Evolutionary conservation across 2,329 filamentous ascomycete genomes (phyloP).

Genomic region (Penicillium sp.): DNA sequence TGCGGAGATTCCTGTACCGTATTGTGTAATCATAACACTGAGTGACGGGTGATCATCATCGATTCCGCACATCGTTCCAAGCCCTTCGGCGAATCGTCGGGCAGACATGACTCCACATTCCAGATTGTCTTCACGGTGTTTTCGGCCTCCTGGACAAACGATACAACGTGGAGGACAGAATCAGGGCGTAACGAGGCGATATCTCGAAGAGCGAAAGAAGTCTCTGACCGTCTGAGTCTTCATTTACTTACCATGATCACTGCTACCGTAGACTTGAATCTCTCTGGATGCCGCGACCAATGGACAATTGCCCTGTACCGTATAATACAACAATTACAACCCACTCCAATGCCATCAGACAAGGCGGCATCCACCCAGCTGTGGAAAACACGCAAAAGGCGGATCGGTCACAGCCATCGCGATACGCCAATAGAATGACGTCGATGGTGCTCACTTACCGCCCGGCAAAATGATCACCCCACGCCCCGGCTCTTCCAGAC

Average conservation of each 20-base stretch:
- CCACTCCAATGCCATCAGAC: no score
- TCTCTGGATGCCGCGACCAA: background rate
- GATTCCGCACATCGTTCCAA: background rate
- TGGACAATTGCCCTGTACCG: background rate
- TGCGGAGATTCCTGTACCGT: no score
- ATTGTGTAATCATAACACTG: background rate
- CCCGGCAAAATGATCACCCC: conserved; percentile 17
- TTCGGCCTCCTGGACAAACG: no score
- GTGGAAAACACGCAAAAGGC: background rate
- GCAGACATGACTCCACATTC: background rate
- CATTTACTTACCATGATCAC: no score
- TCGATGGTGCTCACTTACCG: conserved; percentile 10
- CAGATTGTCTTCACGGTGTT: no score
- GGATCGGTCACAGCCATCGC: background rate
- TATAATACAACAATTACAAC: background rate
- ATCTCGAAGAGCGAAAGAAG: no score
- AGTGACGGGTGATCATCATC: conserved; percentile 1
- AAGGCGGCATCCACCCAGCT: no score
- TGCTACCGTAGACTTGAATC: background rate
- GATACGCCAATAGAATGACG: conserved; percentile 11
- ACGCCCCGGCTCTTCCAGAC: conserved; percentile 6
- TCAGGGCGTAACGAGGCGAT: no score
- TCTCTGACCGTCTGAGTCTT: no score
- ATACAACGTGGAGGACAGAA: no score
- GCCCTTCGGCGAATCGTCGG: background rate